Conservation (phyloP, 2,329 filamentous ascomycete species). For the Beauveria caledonica region DNA sequence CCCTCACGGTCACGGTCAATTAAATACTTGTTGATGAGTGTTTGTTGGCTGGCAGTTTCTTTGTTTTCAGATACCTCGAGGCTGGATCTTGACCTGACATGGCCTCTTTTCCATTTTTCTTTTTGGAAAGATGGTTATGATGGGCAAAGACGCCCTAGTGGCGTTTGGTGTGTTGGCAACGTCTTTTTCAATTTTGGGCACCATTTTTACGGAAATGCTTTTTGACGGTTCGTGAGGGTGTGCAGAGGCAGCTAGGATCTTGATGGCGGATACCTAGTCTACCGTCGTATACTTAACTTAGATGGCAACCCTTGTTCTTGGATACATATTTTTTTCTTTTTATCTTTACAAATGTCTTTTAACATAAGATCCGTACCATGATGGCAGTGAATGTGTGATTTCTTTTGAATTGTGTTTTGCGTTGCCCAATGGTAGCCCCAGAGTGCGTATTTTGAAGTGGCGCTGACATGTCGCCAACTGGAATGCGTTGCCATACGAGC, state of each 20-base stretch:
- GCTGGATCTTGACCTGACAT: conserved; percentile 3
- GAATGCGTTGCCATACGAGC: no score
- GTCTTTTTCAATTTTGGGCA: conserved; percentile 1
- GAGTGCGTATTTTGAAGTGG: no score
- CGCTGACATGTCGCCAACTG: no score
- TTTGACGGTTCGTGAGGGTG: conserved; percentile 6
- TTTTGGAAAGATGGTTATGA: background rate
- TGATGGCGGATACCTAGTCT: background rate
- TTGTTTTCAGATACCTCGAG: conserved; percentile 10
- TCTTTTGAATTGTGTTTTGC: no score
- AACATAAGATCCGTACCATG: background rate
- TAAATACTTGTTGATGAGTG: conserved; percentile 12
- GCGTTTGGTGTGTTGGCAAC: conserved; percentile 10
- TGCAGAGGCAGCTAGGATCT: background rate
- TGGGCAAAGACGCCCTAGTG: conserved; percentile 10
- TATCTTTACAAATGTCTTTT: background rate
- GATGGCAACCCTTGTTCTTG: conserved; percentile 10
- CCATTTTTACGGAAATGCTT: background rate
- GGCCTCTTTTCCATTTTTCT: background rate
- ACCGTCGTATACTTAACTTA: conserved; percentile 4
- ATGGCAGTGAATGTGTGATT: background rate
- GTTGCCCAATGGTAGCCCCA: no score
- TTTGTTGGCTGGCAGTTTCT: background rate
- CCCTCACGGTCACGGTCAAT: conserved; percentile 25
- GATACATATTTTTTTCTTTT: conserved; percentile 9